Base-by-base conservation (phyloP, 192 early-diverging fungal genomes). In the Coemansia aciculifera region DNA sequence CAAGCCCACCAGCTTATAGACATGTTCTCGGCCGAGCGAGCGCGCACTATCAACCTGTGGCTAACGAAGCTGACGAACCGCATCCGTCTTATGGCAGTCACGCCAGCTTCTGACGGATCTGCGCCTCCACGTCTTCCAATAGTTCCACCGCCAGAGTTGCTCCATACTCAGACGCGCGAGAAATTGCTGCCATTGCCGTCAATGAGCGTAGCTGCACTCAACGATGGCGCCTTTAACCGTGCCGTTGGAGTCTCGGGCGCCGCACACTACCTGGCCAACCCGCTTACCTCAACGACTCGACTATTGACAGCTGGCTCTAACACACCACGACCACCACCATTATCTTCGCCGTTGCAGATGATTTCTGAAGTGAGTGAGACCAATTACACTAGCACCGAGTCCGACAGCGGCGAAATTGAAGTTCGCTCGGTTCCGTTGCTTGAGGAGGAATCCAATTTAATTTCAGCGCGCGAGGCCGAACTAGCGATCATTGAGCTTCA, bases 401-500 rank as follows among this genome's bases (percentile, higher is more conserved):
- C 19, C 7, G 46, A 48, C n/a, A 21, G 48, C 10, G 48, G 8
- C 9, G 48, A 51, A 3, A 6, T 24, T 51, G 48, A 24, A 23
- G 48, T 9, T 24, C 10, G 5, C 1, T 21, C 10, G 19, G 48
- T 10, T 11, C 23, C 48, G 19, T 3, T 24, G 12, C 23, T 4
- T 32, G 37, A 15, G 23, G 48, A 62, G 40, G 49, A 32, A 2
- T 19, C 64, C 4, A 21, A 36, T 43, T 7, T 29, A 7, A 3
- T 59, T 15, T 82, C 80, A 27, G 74, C 59, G 44, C 68, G 71
- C 10, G 80, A 82, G 59, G 64, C 69, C 0, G 80, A 82, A 51
- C 67, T 82, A 24, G 72, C 75, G 13, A 77, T 76, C 13, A 82
- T 82, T n/a, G 75, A 82, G 72, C 71, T 70, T 57, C 80, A 82